Evolutionary conservation across 2,329 filamentous ascomycete species (phyloP), one percentile per base, ranked within the genome.

Genomic region (Exophiala sp.): DNA sequence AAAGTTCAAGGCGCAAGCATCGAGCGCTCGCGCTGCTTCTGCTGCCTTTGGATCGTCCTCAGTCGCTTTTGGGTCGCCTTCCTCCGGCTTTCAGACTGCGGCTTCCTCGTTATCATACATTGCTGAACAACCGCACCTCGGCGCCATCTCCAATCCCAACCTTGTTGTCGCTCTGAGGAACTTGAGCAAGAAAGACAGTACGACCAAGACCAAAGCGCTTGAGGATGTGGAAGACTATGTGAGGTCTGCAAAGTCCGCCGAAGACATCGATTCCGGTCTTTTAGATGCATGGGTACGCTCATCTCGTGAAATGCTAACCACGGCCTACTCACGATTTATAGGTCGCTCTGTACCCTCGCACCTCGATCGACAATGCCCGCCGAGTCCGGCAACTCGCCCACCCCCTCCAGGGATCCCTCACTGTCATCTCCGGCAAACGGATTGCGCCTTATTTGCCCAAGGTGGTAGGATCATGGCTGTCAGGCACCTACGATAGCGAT

Each of bases 141-240:
- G 85, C 33, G 75, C 75, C 40, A 84, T 99, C 55, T 87, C 85
- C 41, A 86, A 96, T 63, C 81, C 91, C 6, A 88, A 94, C 65
- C 78, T 92, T 35, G 84, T 92, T 35, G 91, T 97, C 11, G 84
- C 86, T n/a, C 89, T 96, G 74, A 95, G 96, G 72, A 96, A 95
- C 63, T 73, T 96, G 3, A 80, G 86, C 47, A 99, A 97, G 74
- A 95, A 94, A 72, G 92, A 96, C 73, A 87, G 86, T 65, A 95
- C 85, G 9, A 99, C 94, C 35, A 95, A 96, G 69, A 80, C 87
- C 6, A 96, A 92, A 69, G 92, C 89, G 0, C 75, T 99, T 24
- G 91, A 97, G 64, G 92, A 97, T 48, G 73, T 99, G 16, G 78
- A 89, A 44, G 69, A 80, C 75, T 89, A 36, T 77, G 80, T 75